Evolutionary conservation across 306 rosid genomes (phyloP).

Genomic region (Acacia confusa): DNA sequence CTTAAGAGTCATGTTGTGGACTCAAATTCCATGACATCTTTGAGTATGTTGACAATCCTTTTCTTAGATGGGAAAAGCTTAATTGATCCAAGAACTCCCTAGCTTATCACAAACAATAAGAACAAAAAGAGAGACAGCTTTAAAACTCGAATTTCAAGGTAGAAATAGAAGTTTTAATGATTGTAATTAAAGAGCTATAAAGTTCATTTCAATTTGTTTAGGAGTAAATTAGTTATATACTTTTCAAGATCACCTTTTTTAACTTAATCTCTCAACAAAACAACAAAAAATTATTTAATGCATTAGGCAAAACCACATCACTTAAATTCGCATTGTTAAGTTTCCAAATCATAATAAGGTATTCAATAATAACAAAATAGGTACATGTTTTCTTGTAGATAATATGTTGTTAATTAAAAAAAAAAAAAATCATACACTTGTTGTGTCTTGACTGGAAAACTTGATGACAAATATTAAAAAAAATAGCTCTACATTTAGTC

Average conservation of each 20-base stretch:
- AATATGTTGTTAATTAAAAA: not conserved
- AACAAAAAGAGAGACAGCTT: not conserved
- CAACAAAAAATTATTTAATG: not conserved
- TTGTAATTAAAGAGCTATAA: not conserved
- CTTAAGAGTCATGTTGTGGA: not conserved
- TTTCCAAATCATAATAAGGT: not conserved
- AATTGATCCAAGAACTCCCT: slow-evolving; percentile 54
- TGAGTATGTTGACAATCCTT: too few species aligned
- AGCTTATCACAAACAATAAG: not conserved
- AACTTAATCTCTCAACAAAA: not conserved
- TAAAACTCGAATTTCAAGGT: not conserved
- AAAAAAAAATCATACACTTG: not conserved
- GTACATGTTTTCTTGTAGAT: not conserved
- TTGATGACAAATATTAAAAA: not conserved
- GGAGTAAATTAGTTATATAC: not conserved
- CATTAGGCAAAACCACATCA: not conserved
- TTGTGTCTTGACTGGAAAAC: not conserved
- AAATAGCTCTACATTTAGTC: not conserved
- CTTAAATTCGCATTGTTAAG: not conserved
- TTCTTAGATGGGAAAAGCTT: slow-evolving; percentile 22
- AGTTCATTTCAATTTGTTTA: not conserved
- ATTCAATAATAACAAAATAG: not conserved
- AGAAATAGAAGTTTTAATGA: not conserved
- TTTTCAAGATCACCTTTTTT: not conserved
- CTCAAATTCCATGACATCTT: not conserved